Conservation (phyloP, 139 green algal genomes). For the Asterochloris erici region DNA sequence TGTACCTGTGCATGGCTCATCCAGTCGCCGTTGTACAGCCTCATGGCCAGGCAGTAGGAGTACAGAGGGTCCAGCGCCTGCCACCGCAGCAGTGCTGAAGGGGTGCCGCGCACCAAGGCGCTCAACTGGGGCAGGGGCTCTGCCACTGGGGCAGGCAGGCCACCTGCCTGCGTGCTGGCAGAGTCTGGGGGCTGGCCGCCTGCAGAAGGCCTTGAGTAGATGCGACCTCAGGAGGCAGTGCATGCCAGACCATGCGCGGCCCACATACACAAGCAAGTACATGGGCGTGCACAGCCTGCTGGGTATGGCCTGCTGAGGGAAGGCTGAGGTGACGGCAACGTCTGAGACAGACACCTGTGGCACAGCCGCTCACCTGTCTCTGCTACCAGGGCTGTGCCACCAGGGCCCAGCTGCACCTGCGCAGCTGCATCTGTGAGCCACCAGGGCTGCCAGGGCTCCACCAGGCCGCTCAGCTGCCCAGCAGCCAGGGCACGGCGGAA, state of each 20-base stretch:
- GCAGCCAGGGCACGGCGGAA: slow-evolving; percentile 40
- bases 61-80: slow-evolving; percentile 60
- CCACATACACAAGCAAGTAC: too few relatives aligned
- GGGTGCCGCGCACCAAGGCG: slow-evolving; percentile 27
- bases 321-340: too few relatives aligned
- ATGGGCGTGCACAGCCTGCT: too few relatives aligned
- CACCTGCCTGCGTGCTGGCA: neutral
- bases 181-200: too few relatives aligned
- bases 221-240: too few relatives aligned
- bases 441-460: slow-evolving; percentile 54
- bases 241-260: too few relatives aligned
- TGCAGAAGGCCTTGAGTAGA: too few relatives aligned
- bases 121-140: slow-evolving; percentile 34
- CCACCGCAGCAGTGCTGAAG: slow-evolving; percentile 51
- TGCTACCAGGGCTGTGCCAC: slow-evolving; percentile 22
- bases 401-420: slow-evolving; percentile 24
- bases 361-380: too few relatives aligned
- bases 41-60: slow-evolving; percentile 49
- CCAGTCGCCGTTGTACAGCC: slow-evolving; percentile 52
- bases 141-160: slow-evolving; percentile 25
- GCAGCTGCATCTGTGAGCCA: slow-evolving; percentile 40
- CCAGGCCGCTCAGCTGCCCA: slow-evolving; percentile 14
- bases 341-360: too few relatives aligned
- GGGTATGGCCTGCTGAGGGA: too few relatives aligned
- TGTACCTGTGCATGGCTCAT: slow-evolving; percentile 15